Conservation (phyloP, 1,284 basidiomycete genomes). For the Apiotrichum laibachii region DNA sequence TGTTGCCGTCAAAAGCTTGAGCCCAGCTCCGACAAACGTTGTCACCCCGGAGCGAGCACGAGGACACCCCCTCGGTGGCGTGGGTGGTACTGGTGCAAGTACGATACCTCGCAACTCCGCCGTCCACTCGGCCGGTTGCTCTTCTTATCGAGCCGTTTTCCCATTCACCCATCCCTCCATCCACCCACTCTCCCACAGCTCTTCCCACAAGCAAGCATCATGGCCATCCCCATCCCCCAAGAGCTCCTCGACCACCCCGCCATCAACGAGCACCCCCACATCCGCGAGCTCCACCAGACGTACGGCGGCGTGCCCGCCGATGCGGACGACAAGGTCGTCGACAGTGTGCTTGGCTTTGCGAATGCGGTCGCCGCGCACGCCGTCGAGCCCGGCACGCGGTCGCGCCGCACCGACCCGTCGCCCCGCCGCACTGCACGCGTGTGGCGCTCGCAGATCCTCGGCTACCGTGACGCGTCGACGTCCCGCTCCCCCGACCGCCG, state of each 20-base stretch:
- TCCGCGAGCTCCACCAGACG: conserved; percentile 5
- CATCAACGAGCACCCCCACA: conserved; percentile 9
- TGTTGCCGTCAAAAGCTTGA: too few species aligned
- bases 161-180: not conserved
- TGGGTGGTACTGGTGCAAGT: too few species aligned
- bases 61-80: too few species aligned
- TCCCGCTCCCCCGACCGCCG: too few species aligned
- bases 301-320: conserved; percentile 18
- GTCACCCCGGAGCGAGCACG: too few species aligned
- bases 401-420: conserved; percentile 15
- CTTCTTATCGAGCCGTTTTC: too few species aligned
- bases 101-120: too few species aligned
- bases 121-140: too few species aligned
- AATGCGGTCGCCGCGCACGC: conserved; percentile 10
- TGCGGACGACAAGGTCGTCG: conserved; percentile 3
- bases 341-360: conserved; percentile 13
- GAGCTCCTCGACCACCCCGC: conserved; percentile 16
- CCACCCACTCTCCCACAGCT: not conserved
- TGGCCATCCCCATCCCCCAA: conserved; percentile 15
- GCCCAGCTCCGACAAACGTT: too few species aligned
- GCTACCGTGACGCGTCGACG: too few species aligned
- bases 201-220: not conserved
- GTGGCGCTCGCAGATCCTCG: conserved; percentile 4
- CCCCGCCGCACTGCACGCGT: conserved; percentile 21
- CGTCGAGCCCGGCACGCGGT: conserved; percentile 7